Evolutionary conservation across 148 eudicot species (phyloP), one percentile per base, ranked within the genome.

Genomic region (Talinum fruticosum): DNA sequence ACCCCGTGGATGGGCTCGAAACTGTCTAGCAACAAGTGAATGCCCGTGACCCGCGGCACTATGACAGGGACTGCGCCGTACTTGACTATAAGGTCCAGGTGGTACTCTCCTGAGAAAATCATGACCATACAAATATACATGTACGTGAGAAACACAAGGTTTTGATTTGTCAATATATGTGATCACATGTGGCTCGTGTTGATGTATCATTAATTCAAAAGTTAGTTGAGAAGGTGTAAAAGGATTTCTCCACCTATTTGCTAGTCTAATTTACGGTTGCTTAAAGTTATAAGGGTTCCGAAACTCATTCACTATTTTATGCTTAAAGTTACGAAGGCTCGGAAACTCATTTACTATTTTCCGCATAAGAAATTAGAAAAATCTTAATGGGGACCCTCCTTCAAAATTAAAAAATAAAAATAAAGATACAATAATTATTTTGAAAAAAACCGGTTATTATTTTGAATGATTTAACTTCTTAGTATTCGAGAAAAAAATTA

Each of bases 1-100:
- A 94, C 96, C 8, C 98, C 98, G 36, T 94, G 97, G 38, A 94
- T 92, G 5, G 98, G 97, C 79, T 92, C 96, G 72, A 94, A 94
- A 76, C 96, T 94, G 64, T 87, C 86, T 2, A 94, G 67, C 6
- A 88, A 82, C 76, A 77, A 83, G 77, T 92, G 91, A 19, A 94
- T 89, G 5, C 98, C 98, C 34, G 83, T 78, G 10, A 92, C 98
- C 36, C 98, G 83, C 33, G 98, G 98, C 1, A 94, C 97, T 38
- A 94, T 94, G 4, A 94, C 91, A 18, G 98, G 98, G 8, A 92
- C 97, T 6, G 97, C 98, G 49, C 97, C 96, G 70, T 92, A 92
- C 24, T 83, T 79, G 10, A 94, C 93, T 64, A 92, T 88, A 7
- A 92, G 86, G 79, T 94, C 98, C 3, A 94, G 87, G 76, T 90